A percentile compares a stretch with the other conserved stretches of the same genome.
Evolutionary conservation across 2,329 filamentous ascomycete species (phyloP).

Genomic region (Torrubiellomyces zombiae): DNA sequence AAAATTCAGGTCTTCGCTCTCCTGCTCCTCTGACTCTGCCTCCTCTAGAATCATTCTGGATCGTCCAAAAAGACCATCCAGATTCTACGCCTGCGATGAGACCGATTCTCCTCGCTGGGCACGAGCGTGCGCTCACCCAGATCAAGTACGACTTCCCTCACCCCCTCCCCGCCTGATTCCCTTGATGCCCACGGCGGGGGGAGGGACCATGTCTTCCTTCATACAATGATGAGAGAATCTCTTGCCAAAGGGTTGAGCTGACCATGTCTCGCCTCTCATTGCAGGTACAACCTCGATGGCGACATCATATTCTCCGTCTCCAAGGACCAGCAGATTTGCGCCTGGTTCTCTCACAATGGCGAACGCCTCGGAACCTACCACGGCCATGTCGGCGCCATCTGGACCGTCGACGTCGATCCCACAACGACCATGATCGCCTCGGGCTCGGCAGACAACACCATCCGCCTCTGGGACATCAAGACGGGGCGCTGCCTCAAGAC

Average conservation of each 20-base stretch:
- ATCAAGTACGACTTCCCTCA: slow-evolving; percentile 50
- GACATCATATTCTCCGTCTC: slow-evolving; percentile 91
- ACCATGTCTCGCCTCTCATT: slow-evolving; percentile 1
- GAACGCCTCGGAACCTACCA: slow-evolving; percentile 94
- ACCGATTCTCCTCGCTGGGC: slow-evolving; percentile 87
- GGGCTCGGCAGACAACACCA: slow-evolving; percentile 94
- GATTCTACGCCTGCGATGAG: slow-evolving; percentile 73
- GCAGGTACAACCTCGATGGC: slow-evolving; percentile 80
- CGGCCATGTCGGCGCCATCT: slow-evolving; percentile 94
- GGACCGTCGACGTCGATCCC: slow-evolving; percentile 94
- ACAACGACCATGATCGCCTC: slow-evolving; percentile 83
- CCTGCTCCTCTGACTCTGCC: too few species aligned
- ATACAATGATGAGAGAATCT: too few species aligned
- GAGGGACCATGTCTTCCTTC: slow-evolving; percentile 6
- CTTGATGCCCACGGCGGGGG: slow-evolving; percentile 3
- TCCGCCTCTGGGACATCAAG: slow-evolving; percentile 92
- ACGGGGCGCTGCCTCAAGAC: slow-evolving; percentile 85
- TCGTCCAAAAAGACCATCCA: too few species aligned
- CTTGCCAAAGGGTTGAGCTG: slow-evolving; percentile 1
- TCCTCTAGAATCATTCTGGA: slow-evolving; percentile 1
- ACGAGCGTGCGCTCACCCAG: slow-evolving; percentile 92
- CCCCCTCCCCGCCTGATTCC: slow-evolving; percentile 3
- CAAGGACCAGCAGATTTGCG: slow-evolving; percentile 94
- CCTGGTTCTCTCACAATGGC: slow-evolving; percentile 94
- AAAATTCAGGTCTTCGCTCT: too few species aligned